These are phyloP conservation scores for Metschnikowia cerradonensis DNA, from an alignment of 805 yeast genomes.

Conservation along the genomic window DNA sequence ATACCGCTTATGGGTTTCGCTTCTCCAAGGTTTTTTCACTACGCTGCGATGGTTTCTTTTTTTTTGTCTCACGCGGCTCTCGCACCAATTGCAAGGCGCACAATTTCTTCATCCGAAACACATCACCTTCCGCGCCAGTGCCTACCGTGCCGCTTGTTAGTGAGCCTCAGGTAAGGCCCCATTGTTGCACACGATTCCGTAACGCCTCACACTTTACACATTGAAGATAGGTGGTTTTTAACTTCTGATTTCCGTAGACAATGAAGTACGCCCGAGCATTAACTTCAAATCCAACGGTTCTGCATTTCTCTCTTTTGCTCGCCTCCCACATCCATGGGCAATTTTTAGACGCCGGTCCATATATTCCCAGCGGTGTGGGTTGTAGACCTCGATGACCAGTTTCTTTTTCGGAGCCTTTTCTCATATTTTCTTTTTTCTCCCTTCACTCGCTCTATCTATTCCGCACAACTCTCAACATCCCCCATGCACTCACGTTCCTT, in stretches of 20 bases:
- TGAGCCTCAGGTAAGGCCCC: background rate
- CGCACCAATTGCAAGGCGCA: conserved; percentile 5
- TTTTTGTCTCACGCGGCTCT: background rate
- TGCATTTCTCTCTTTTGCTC: background rate
- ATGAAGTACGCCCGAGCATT: background rate
- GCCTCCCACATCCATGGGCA: background rate
- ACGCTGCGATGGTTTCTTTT: background rate
- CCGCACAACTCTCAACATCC: conserved; percentile 5
- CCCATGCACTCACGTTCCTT: conserved; percentile 3
- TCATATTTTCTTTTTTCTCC: conserved; percentile 1
- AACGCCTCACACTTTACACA: background rate
- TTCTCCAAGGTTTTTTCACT: background rate
- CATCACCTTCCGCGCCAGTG: conserved; percentile 1
- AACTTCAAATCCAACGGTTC: background rate
- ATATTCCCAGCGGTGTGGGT: background rate
- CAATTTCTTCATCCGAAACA: background rate
- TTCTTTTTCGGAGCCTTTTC: conserved; percentile 3
- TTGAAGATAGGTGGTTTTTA: background rate
- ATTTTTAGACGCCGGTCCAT: background rate
- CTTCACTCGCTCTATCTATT: background rate
- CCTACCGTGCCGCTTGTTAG: background rate
- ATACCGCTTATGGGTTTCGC: background rate
- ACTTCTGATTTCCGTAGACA: background rate
- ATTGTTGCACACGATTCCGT: background rate
- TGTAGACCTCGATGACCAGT: conserved; percentile 1